Evolutionary conservation across 495 filamentous ascomycete species (phyloP).

Genomic region (Hypoxylon perforatum): DNA sequence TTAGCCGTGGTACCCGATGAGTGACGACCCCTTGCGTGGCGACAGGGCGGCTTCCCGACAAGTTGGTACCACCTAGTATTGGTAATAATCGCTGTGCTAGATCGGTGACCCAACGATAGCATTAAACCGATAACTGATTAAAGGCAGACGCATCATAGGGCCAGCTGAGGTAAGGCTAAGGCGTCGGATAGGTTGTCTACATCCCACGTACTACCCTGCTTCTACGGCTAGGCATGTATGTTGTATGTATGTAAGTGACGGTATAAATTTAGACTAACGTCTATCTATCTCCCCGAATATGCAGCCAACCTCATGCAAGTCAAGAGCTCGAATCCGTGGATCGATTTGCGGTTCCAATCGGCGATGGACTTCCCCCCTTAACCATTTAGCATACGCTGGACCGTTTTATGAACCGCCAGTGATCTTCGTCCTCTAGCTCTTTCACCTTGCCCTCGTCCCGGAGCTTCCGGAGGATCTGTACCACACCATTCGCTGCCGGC

Average conservation of each 20-base stretch:
- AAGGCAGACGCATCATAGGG: conserved; percentile 2
- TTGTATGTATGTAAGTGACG: not conserved
- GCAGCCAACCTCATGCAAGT: not conserved
- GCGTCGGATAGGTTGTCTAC: not conserved
- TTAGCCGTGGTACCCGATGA: conserved; percentile 11
- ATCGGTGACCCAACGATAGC: conserved; percentile 22
- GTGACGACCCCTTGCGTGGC: conserved; percentile 6
- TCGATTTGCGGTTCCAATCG: not conserved
- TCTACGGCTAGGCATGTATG: no score
- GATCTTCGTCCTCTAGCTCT: conserved; percentile 58
- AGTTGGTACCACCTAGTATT: conserved; percentile 24
- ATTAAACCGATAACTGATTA: not conserved
- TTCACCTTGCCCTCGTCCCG: conserved; percentile 71
- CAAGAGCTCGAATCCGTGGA: not conserved
- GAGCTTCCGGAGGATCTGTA: conserved; percentile 77
- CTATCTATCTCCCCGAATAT: no score
- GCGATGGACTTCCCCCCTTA: not conserved
- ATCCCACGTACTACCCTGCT: not conserved
- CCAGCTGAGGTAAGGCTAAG: conserved; percentile 23
- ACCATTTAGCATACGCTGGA: conserved; percentile 53
- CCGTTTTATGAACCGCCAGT: conserved; percentile 63
- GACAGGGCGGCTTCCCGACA: conserved; percentile 23
- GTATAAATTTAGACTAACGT: not conserved
- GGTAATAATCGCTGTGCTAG: conserved; percentile 14
- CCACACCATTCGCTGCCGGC: conserved; percentile 75